Evolutionary conservation across 306 rosid species (phyloP).

Genomic region (Calophaca sinica): DNA sequence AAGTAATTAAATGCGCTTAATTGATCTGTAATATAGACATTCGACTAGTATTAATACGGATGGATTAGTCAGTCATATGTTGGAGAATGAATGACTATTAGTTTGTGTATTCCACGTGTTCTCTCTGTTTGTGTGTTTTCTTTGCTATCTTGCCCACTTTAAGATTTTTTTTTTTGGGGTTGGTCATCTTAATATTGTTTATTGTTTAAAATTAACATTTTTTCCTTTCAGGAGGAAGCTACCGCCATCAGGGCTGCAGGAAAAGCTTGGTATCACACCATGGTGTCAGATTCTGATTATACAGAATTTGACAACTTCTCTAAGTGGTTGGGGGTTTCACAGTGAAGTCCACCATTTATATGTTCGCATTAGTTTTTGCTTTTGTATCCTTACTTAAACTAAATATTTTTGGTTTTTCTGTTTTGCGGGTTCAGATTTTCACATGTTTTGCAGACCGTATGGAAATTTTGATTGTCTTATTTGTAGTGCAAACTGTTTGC

Average conservation of each 20-base stretch:
- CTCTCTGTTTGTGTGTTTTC: neutral
- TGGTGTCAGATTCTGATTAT: slow-evolving; percentile 88
- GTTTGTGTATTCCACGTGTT: neutral
- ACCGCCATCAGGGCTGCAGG: slow-evolving; percentile 73
- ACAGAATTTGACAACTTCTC: slow-evolving; percentile 79
- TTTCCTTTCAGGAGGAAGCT: slow-evolving; percentile 69
- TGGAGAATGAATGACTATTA: neutral
- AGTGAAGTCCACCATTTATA: slow-evolving; percentile 18
- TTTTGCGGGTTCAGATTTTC: neutral
- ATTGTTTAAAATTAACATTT: neutral
- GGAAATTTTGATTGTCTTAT: no score
- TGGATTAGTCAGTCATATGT: neutral
- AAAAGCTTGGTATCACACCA: slow-evolving; percentile 78
- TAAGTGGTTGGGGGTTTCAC: slow-evolving; percentile 72
- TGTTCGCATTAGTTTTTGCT: neutral
- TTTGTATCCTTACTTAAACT: neutral
- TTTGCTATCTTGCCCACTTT: neutral
- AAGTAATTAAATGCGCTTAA: neutral
- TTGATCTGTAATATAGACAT: no score
- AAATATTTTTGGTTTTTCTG: neutral
- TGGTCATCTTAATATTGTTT: neutral
- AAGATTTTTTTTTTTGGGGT: neutral
- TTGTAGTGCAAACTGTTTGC: no score
- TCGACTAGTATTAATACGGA: no score
- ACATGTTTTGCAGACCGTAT: no score